Base-by-base conservation (phyloP, 345 rosid genomes). In the Ceriops decandra region DNA sequence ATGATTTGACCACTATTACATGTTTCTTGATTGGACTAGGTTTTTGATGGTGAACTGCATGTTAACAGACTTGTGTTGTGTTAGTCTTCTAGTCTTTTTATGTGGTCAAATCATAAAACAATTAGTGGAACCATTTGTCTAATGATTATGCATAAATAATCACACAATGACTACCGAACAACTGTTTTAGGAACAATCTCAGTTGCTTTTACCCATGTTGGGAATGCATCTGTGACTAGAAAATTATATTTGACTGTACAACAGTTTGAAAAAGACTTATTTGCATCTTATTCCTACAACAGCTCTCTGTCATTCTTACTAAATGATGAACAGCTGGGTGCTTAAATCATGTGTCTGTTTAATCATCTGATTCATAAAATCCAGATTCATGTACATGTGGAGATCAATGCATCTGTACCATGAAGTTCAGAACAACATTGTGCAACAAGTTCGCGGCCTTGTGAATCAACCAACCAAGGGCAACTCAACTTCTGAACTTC, bases 361-460 rank as follows among this genome's bases (percentile, higher is more conserved):
- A 31, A 52, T 57, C 26, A 61, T 53, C 64, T 22, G 54, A 54
- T 38, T 35, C 5, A 1, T 54, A 71, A 33, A 57, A 33, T 85
- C 75, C 91, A 95, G 98, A 64, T 87, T 92, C 75, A 88, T 89
- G 99, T 90, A 90, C 81, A 92, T 95, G 98, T 95, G 98, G 99
- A 85, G 69, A 72, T 73, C 89, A 22, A 95, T 92, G 99, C 85
- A 92, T 68, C 88, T 86, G 54, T 85, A 77, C 79, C 98, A 95
- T 57, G 97, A 95, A 77, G 79, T 86, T 59, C 99, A 95, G 82
- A 88, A 74, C 76, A 73, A 76, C 82, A 87, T 92, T 30, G 93
- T 95, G 63, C 99, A 95, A 81, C 99, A 95, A 83, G 99, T 95
- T n/a, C 84, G 82, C 30, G 99, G 98, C 71, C 98, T 95, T 46